Base-by-base conservation (phyloP, 2,329 filamentous ascomycete species). In the Didymosphaeria variabile region DNA sequence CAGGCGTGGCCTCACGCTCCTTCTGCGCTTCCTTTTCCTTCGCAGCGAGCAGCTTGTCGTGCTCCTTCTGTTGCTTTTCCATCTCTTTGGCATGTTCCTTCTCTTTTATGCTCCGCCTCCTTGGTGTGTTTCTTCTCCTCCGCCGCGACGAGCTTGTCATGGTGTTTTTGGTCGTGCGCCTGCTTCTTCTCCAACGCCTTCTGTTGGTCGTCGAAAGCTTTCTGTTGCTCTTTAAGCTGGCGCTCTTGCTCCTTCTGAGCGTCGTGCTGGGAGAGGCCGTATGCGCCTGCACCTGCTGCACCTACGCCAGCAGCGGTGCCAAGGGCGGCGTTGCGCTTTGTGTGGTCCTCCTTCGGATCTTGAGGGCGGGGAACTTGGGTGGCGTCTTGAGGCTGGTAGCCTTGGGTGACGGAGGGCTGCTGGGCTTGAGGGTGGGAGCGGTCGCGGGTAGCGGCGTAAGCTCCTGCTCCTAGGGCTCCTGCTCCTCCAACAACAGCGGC, bases 241-340 rank as follows among this genome's bases (percentile, higher is more conserved):
- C 74, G 74, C 31, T 75, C 67, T 2, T 63, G 59, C 21, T 74
- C 73, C 54, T 72, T 72, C 17, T 74, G 70, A 15, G 67, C 63
- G 38, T 78, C 70, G 17, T 74, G 67, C 49, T 77, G 71, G 8
- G 69, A 70, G 51, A 71, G 63, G 3, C 66, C 71, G 53, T 77
- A 72, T 10, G 67, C 73, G n/a, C 71, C 74, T 4, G 64, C 70
- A 13, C 65, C 65, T 17, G 68, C 73, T 12, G 66, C 73, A 13
- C 56, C 68, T 36, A 65, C 67, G 26, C 60, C 51, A 12, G 38
- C 51, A 12, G 38, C 71, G 34, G 67, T 67, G 21, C 68, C 68
- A 5, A 67, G 62, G 23, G 70, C 55, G 4, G 70, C 65, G 40
- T 77, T 67, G 21, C 71, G 70, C 54, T 69, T 73, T 12, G 69